A percentile compares a stretch with the other conserved stretches of the same genome.
These are phyloP conservation scores for Echites panduratus DNA, from an alignment of 257 asterid genomes.

Conservation along the genomic window DNA sequence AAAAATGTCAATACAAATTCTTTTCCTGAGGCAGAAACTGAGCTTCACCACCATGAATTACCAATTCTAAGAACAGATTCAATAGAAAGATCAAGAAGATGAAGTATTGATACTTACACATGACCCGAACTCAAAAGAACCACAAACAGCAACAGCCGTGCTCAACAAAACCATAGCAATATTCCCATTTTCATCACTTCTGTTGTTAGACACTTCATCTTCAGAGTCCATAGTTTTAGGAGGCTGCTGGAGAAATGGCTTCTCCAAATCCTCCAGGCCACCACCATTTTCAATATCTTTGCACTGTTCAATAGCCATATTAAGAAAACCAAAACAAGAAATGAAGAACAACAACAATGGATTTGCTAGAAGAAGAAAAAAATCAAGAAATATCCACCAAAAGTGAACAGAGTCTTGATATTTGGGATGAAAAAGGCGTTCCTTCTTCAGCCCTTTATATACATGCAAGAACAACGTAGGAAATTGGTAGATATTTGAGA, in stretches of 20 bases:
- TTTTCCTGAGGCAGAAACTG: not conserved
- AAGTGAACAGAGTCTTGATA: not conserved
- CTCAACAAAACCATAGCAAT: slow-evolving; percentile 57
- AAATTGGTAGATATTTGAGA: slow-evolving; percentile 5
- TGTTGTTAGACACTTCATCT: slow-evolving; percentile 11
- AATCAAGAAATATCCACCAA: not conserved
- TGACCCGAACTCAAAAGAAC: slow-evolving; percentile 83
- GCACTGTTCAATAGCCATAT: slow-evolving; percentile 37
- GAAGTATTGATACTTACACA: slow-evolving; percentile 51
- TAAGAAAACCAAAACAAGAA: not conserved
- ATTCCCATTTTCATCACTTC: slow-evolving; percentile 22
- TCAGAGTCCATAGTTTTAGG: slow-evolving; percentile 24
- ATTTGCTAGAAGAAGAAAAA: not conserved
- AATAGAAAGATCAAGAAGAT: not conserved
- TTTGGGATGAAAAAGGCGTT: not conserved
- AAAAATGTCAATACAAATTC: slow-evolving; percentile 12
- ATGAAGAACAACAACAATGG: not conserved
- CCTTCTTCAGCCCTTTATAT: slow-evolving; percentile 14
- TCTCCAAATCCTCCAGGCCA: slow-evolving; percentile 29
- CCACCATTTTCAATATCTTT: slow-evolving; percentile 42
- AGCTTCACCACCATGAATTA: not conserved
- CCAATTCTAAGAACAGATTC: not conserved
- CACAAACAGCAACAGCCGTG: slow-evolving; percentile 82
- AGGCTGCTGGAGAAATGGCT: slow-evolving; percentile 38
- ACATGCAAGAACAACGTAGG: slow-evolving; percentile 15